Base-by-base conservation (phyloP, 148 eudicot species). In the Heliamphora exappendiculata region DNA sequence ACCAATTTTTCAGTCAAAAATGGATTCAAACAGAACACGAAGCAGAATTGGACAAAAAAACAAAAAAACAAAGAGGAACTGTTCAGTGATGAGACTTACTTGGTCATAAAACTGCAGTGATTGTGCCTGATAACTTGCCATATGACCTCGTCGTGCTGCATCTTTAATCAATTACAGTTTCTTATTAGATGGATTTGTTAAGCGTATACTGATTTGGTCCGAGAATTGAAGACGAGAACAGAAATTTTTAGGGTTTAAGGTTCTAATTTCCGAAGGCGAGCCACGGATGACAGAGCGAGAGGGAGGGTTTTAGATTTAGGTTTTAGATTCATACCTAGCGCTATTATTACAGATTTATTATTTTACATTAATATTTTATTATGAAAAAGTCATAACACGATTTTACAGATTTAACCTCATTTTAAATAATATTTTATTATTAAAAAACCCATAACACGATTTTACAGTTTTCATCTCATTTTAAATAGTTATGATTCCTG, bases 91-190 rank as follows among this genome's bases (percentile, higher is more conserved):
- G 57, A 42, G 42, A 74, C 67, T 72, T 81, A 95, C 98, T 95
- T 92, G 90, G 96, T 76, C 97, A 92, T 95, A 73, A 82, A 95
- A 84, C 97, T 95, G 86, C 99, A 95, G 79, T 92, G 97, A 29
- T 95, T 87, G 74, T 95, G 97, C 41, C 97, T 88, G 80, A 95
- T 91, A 49, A 95, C 90, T 80, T 95, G 97, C 97, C 99, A 95
- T 69, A 95, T 90, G 59, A 95, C 94, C 78, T 95, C 97, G 84
- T 95, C 96, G 84, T 92, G 96, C 85, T 95, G 99, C 99, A 95
- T 95, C 80, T 88, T 82, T 26, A 19, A 11, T 77, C 54, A 59
- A 64, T 39, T n/a, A 9, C 82, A 67, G 58, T 24, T 11, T 47
- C 72, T 76, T 37, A 65, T 20, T 36, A 28, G 24, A 24, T 14